A percentile compares a stretch with the other conserved stretches of the same genome.
Evolutionary conservation across 2,329 filamentous ascomycete genomes (phyloP).

Genomic region (Xylariaceae sp.): DNA sequence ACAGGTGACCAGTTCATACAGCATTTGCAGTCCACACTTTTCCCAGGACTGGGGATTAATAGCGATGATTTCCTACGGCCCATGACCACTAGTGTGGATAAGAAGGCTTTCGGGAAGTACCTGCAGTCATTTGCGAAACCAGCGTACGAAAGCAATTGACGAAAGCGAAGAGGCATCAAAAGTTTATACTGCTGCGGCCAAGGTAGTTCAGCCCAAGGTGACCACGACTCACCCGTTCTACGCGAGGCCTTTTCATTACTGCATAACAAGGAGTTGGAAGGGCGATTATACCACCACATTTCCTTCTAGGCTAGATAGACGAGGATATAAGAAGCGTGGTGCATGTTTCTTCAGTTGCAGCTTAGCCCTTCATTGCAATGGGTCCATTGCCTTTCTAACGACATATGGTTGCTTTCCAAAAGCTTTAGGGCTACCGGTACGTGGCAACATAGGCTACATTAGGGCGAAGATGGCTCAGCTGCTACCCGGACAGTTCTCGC

Average conservation of each 20-base stretch:
- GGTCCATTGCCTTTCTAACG: too few species aligned
- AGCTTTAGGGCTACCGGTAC: too few species aligned
- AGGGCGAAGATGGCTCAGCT: too few species aligned
- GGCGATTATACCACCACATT: slow-evolving; percentile 29
- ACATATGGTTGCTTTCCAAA: too few species aligned
- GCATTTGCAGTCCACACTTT: slow-evolving; percentile 62
- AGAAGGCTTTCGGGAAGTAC: slow-evolving; percentile 63
- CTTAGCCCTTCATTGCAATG: too few species aligned
- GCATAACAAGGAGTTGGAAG: slow-evolving; percentile 31
- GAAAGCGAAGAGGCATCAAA: too few species aligned
- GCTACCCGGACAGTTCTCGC: too few species aligned
- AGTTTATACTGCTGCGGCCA: too few species aligned
- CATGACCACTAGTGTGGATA: slow-evolving; percentile 58
- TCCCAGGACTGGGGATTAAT: slow-evolving; percentile 63
- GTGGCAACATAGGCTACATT: too few species aligned
- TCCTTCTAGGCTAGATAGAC: slow-evolving; percentile 22
- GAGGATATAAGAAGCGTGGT: slow-evolving; percentile 16
- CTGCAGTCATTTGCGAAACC: slow-evolving; percentile 56
- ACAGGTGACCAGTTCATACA: slow-evolving; percentile 78
- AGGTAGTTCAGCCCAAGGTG: too few species aligned
- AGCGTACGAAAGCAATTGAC: slow-evolving; percentile 14
- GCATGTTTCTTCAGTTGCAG: slow-evolving; percentile 2
- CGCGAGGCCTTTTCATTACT: slow-evolving; percentile 19
- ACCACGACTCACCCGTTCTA: too few species aligned
- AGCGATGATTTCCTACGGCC: slow-evolving; percentile 58